Evolutionary conservation across 2,329 filamentous ascomycete genomes (phyloP).

Genomic region (Tetracladium maxilliforme): DNA sequence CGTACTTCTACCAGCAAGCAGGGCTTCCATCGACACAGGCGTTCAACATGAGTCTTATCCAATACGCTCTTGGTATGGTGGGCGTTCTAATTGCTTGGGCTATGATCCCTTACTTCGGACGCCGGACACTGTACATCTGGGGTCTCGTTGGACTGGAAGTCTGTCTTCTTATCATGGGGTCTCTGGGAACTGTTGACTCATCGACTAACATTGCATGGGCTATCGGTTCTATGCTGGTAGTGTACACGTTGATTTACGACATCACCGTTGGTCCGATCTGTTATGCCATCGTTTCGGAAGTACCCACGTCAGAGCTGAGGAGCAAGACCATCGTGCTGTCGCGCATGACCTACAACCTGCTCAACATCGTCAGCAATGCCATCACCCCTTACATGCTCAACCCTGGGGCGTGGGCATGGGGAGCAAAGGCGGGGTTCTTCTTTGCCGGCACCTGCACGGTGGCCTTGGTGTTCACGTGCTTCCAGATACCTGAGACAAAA

Average conservation of each 20-base stretch:
- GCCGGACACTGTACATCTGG: slow-evolving; percentile 61
- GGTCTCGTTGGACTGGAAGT: slow-evolving; percentile 58
- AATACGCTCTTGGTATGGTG: slow-evolving; percentile 25
- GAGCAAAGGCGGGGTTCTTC: slow-evolving; percentile 78
- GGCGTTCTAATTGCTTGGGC: slow-evolving; percentile 27
- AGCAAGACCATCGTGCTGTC: slow-evolving; percentile 87
- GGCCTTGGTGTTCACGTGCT: slow-evolving; percentile 45
- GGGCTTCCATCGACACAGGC: slow-evolving; percentile 34
- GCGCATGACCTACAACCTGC: slow-evolving; percentile 56
- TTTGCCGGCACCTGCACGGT: slow-evolving; percentile 44
- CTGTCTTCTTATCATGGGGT: slow-evolving; percentile 75
- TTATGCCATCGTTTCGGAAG: slow-evolving; percentile 75
- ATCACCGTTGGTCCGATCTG: slow-evolving; percentile 78
- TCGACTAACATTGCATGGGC: slow-evolving; percentile 26
- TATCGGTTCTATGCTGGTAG: slow-evolving; percentile 51
- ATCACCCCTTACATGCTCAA: slow-evolving; percentile 91
- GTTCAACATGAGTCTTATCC: slow-evolving; percentile 25
- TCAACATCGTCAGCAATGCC: slow-evolving; percentile 69
- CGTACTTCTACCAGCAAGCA: slow-evolving; percentile 45
- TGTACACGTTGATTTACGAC: slow-evolving; percentile 75
- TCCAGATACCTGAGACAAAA: slow-evolving; percentile 65
- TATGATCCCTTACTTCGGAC: slow-evolving; percentile 49
- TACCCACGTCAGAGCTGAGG: slow-evolving; percentile 69
- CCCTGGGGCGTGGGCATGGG: slow-evolving; percentile 74
- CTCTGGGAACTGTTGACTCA: slow-evolving; percentile 45